Base-by-base conservation (phyloP, 306 rosid genomes). In the Vigna reflexopilosa region DNA sequence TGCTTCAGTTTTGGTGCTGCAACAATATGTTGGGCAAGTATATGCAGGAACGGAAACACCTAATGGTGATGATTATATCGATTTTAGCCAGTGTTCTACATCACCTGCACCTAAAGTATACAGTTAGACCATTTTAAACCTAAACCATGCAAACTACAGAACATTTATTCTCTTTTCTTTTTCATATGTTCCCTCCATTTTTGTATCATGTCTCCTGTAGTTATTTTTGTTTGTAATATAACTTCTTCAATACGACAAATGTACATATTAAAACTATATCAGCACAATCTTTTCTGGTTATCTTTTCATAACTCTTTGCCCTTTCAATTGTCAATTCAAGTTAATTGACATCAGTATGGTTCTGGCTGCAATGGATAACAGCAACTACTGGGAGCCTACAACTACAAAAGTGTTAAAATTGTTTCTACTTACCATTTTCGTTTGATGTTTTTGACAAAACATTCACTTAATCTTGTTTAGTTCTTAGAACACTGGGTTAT, bases 1-100 rank as follows among this genome's bases (percentile, higher is more conserved):
- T 0, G 89, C 92, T 36, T 92, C 98, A 0, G 97, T 95, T 20
- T 83, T 95, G 83, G 93, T 95, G 5, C 83, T 93, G 73, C 96
- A 92, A 19, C 98, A 95, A 56, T 91, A 87, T 75, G 56, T 77
- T 4, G 98, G 91, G 11, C 9, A 12, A 38, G 84, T 65, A 1
- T 83, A 61, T 22, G 89, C 86, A 0, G 82, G 49, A 5, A 0
- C 61, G 6, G 81, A 67, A 51, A 63, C 89, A 63, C 87, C 85
- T 34, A 9, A 47, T 8, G 19, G 40, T 17, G 36, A 82, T n/a
- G 85, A 78, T 1, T 54, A 14, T 76, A 9, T 64, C 6, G 73
- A 17, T 22, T 7, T 52, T 52, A 17, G 7, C 63, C 16, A 42
- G 4, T 58, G 20, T 22, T 44, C 75, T 22, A 2, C 76, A 71